Evolutionary conservation across 1,284 basidiomycete species (phyloP), one percentile per base, ranked within the genome.

Genomic region (Cryptococcus deneoformans): DNA sequence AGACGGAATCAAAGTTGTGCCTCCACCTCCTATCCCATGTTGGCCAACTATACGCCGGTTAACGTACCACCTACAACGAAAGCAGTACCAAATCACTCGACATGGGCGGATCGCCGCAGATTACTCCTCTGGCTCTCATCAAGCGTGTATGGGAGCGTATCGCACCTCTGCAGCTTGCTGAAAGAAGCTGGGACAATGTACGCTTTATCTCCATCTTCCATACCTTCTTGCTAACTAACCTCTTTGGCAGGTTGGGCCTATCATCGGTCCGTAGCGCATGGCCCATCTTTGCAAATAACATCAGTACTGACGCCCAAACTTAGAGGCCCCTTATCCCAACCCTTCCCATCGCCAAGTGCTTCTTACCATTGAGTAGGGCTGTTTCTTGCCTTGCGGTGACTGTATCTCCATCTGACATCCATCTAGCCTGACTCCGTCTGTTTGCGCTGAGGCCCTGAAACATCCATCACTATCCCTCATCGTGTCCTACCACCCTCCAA

Each of bases 401-500:
- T 36, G 48, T 6, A 45, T 47, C 34, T 16, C 29, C 9, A 11
- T 35, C 6, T 16, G n/a, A n/a, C n/a, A n/a, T n/a, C n/a, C n/a
- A n/a, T 45, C 34, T 69, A 92, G 90, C 72, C 77, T 94, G 24
- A 94, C 91, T 0, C 81, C 88, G 1, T 81, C 85, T 11, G 91
- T 95, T 24, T 81, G 86, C 53, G 80, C 84, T 50, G 91, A 93
- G 80, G 88, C 90, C 0, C 78, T 92, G 12, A 71, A 81, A 1
- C 80, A 83, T 2, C 81, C 83, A 0, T 44, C 83, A 82, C 45
- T 84, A 84, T 50, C 83, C 84, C 55, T 76, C 16, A 86, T 95
- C 53, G 81, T 98, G 34, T 82, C 91, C 14, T 98, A 97, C 78
- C 92, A 95, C 73, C 89, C 92, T 4, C 85, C 90, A 1, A 90